These are phyloP conservation scores for Flaveria linearis DNA, from an alignment of 129 eudicot genomes.

Conservation along the genomic window DNA sequence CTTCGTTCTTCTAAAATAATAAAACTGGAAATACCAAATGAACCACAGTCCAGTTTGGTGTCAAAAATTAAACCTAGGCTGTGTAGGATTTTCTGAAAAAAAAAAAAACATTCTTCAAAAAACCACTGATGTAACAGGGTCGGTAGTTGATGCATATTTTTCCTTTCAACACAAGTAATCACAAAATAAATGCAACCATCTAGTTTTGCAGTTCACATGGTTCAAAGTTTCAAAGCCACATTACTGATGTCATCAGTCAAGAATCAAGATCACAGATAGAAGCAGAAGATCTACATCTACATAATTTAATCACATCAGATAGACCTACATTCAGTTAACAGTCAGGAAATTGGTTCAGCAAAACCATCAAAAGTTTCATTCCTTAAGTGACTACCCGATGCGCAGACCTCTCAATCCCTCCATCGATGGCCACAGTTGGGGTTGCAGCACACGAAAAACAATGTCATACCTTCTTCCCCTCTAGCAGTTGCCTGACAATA, in stretches of 20 bases:
- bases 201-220: neutral
- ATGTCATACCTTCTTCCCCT: conserved; percentile 97
- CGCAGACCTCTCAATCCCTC: conserved; percentile 64
- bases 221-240: neutral
- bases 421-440: conserved; percentile 84
- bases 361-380: conserved; percentile 6
- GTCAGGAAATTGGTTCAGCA: neutral
- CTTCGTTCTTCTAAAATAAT: too few relatives aligned
- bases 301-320: conserved; percentile 7
- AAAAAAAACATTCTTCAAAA: neutral
- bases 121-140: neutral
- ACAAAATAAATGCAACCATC: neutral
- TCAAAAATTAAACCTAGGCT: too few relatives aligned
- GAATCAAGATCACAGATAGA: conserved; percentile 9
- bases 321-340: neutral
- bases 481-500: conserved; percentile 77
- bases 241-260: conserved; percentile 19
- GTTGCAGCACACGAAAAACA: conserved; percentile 94
- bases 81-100: neutral
- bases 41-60: too few relatives aligned
- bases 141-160: neutral
- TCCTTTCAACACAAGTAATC: neutral
- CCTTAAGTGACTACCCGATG: neutral
- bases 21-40: too few relatives aligned
- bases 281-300: neutral